Conservation (phyloP, 73 alveolate genomes). For the Paramecium sexaurelia region DNA sequence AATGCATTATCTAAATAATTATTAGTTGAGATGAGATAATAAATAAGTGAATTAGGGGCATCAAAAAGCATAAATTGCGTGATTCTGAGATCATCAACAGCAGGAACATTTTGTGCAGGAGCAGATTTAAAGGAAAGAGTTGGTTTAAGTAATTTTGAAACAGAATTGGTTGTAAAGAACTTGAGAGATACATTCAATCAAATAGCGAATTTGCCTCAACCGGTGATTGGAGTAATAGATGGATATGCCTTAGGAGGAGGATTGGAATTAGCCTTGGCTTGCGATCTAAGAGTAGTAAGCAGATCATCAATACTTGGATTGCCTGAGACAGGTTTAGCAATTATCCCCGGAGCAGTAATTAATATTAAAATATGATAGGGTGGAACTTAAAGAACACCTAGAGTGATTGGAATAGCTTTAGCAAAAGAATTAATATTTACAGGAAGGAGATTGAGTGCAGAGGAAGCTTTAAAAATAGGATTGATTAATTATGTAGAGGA, state of each 20-base stretch:
- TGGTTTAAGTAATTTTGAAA: conserved; percentile 79
- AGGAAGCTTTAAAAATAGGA: not conserved
- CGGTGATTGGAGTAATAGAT: conserved; percentile 91
- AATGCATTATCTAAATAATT: conserved; percentile 79
- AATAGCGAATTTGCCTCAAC: conserved; percentile 82
- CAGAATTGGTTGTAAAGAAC: conserved; percentile 75
- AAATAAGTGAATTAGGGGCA: conserved; percentile 63
- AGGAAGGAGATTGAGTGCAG: conserved; percentile 73
- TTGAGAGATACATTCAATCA: conserved; percentile 82
- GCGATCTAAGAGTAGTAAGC: conserved; percentile 94
- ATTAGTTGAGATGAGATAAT: conserved; percentile 63
- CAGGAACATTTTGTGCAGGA: conserved; percentile 86
- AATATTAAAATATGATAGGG: conserved; percentile 61
- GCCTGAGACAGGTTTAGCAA: conserved; percentile 95
- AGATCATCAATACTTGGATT: conserved; percentile 84
- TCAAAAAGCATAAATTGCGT: conserved; percentile 52
- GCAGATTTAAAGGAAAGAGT: conserved; percentile 91
- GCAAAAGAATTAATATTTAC: conserved; percentile 95
- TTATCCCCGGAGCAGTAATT: conserved; percentile 88
- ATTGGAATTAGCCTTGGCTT: conserved; percentile 72
- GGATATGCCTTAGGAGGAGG: conserved; percentile 88
- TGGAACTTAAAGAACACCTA: conserved; percentile 92
- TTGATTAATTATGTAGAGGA: conserved; percentile 8
- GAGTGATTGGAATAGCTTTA: conserved; percentile 88
- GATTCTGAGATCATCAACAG: conserved; percentile 69